These are phyloP conservation scores for Mycotypha africana DNA, from an alignment of 371 early-diverging fungal genomes.

Conservation along the genomic window DNA sequence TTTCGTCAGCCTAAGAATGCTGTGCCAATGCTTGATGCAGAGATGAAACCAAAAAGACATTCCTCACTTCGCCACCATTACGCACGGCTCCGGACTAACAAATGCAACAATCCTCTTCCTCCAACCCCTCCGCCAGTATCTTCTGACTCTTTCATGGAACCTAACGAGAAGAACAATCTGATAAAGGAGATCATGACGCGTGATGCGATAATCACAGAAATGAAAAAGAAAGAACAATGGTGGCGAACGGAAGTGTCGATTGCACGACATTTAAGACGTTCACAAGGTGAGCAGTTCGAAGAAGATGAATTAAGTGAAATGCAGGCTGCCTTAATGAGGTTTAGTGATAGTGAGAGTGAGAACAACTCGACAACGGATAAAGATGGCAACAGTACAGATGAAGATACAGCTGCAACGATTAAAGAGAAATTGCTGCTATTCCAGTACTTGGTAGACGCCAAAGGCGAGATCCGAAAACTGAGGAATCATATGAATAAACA, in stretches of 20 bases:
- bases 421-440: slow-evolving; percentile 32
- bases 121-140: not conserved
- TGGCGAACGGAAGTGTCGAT: slow-evolving; percentile 36
- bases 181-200: slow-evolving; percentile 16
- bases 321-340: not conserved
- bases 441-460: slow-evolving; percentile 32
- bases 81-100: too few relatives aligned
- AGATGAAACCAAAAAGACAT: too few relatives aligned
- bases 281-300: not conserved
- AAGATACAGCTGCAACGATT: too few relatives aligned
- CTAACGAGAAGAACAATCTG: slow-evolving; percentile 10
- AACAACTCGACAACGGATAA: too few relatives aligned
- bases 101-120: not conserved
- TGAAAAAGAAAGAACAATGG: slow-evolving; percentile 36
- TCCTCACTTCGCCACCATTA: not conserved
- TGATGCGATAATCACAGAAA: slow-evolving; percentile 21
- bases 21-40: too few relatives aligned
- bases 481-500: slow-evolving; percentile 37
- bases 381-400: too few relatives aligned
- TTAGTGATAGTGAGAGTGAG: slow-evolving; percentile 4
- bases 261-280: slow-evolving; percentile 8
- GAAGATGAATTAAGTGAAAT: not conserved
- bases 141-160: not conserved
- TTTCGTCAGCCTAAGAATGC: too few relatives aligned
- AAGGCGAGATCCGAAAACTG: slow-evolving; percentile 35